Evolutionary conservation across 2,329 filamentous ascomycete species (phyloP), one percentile per base, ranked within the genome.

Genomic region (Stemphylium lycopersici): DNA sequence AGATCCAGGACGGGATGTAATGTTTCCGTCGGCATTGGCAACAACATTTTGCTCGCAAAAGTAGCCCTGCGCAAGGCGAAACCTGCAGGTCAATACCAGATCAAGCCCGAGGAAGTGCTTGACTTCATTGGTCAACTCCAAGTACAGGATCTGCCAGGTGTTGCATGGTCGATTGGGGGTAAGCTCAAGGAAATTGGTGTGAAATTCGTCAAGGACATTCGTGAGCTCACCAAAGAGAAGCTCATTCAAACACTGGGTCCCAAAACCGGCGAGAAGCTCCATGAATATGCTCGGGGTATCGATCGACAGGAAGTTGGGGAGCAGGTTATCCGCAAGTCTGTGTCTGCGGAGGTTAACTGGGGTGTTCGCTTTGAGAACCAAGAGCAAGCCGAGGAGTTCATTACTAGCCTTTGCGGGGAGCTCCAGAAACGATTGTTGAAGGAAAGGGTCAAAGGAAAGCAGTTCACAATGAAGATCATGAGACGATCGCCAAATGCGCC

Each of bases 331-430:
- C 87, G 95, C 48, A 99, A 98, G 71, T 98, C 93, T 0, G 91
- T 99, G 0, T 98, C 95, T 2, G 93, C 93, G 1, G 95, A 99
- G 72, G 91, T 99, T 58, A 99, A 95, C 67, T 99, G 95, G 95
- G 95, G 96, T 2, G 96, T 99, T 51, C 87, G 95, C 5, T 99
- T 99, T 71, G 86, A 95, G 63, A 96, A 84, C 56, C 91, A 97
- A 68, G 83, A 85, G n/a, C 93, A 99, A 75, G 93, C 92, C 0
- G 93, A 98, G 55, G 91, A 96, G 61, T 99, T 99, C 72, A 83
- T 98, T 26, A 80, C 86, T 57, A 95, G 90, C 61, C 79, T 99
- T 0, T 95, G 90, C 69, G 88, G 88, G 51, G 95, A 99, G 74
- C 78, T 99, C 6, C 87, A 93, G 64, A 88, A 87, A 51, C 84